Evolutionary conservation across 1,284 basidiomycete species (phyloP), one percentile per base, ranked within the genome.

Genomic region (Neonothopanus nambi): DNA sequence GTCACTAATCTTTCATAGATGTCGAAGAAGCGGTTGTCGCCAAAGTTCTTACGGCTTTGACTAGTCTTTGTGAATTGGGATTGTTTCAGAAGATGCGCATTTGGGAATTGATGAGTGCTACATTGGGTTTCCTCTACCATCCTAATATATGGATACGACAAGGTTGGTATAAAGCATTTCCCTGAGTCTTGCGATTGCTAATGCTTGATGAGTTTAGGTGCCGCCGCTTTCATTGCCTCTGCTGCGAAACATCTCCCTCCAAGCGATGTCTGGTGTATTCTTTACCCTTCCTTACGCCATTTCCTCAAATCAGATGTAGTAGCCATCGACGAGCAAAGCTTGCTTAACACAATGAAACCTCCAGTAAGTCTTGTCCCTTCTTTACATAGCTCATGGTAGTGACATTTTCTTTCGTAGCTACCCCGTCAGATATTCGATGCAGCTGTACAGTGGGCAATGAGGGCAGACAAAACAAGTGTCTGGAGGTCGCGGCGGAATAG

Each of bases 101-200:
- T 41, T 95, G 95, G 92, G 94, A 98, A 59, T 75, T 98, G 33
- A 91, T 97, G 79, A 91, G 86, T 51, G 84, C 87, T 0, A 88
- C 90, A 0, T 74, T 93, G 7, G 91, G 93, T 1, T 95, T 98
- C 65, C 72, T 99, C 37, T 96, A 93, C 62, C 97, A 99, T 69
- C 96, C 97, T 0, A 96, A 98, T 68, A 72, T 85, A n/a, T 98
- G 96, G 95, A 91, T 99, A 63, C 79, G 93, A 55, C 93, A 98
- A 78, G 91, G 94, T 89, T 51, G 56, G 72, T 55, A 49, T 51
- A 4, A 30, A 2, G 23, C 24, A 21, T 46, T 33, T 35, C 35
- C 33, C 21, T 17, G 17, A 20, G 37, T 17, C 13, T 23, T 28
- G 8, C 3, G 38, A 28, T 36, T 13, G 26, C 21, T 26, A 11